Conservation (phyloP, 164 flowering plant species). For the Stephania yunnanensis region DNA sequence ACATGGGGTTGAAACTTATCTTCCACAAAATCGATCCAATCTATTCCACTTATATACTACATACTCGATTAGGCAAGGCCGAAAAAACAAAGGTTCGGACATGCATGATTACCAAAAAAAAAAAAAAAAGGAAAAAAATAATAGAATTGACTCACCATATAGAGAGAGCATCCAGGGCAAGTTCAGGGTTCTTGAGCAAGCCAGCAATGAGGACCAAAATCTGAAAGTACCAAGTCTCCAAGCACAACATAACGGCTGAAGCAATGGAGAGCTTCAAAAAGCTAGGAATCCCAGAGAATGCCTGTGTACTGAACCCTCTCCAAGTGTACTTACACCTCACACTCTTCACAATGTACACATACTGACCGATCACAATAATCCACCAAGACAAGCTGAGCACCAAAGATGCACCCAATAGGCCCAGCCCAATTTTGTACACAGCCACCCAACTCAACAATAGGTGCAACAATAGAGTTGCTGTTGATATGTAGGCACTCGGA, state of each 20-base stretch:
- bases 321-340: constrained; percentile 36
- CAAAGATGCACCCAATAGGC: constrained; percentile 43
- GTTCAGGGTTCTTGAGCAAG: constrained; percentile 46
- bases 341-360: constrained; percentile 36
- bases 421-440: constrained; percentile 35
- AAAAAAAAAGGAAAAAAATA: not conserved
- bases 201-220: constrained; percentile 54
- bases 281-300: constrained; percentile 42
- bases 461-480: constrained; percentile 31
- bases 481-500: constrained; percentile 46
- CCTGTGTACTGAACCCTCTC: constrained; percentile 38
- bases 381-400: constrained; percentile 4
- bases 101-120: too few relatives aligned
- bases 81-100: too few relatives aligned
- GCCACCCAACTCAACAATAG: constrained; percentile 32
- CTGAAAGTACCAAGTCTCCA: constrained; percentile 70
- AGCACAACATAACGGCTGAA: constrained; percentile 66
- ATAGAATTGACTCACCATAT: constrained; percentile 32
- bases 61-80: too few relatives aligned
- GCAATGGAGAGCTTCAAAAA: constrained; percentile 57
- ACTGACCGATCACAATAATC: constrained; percentile 43
- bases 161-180: constrained; percentile 55
- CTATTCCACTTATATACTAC: too few relatives aligned
- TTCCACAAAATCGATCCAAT: too few relatives aligned
- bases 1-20: too few relatives aligned